These are phyloP conservation scores for Linnemannia elongata DNA, from an alignment of 192 early-diverging fungal genomes.

Conservation along the genomic window DNA sequence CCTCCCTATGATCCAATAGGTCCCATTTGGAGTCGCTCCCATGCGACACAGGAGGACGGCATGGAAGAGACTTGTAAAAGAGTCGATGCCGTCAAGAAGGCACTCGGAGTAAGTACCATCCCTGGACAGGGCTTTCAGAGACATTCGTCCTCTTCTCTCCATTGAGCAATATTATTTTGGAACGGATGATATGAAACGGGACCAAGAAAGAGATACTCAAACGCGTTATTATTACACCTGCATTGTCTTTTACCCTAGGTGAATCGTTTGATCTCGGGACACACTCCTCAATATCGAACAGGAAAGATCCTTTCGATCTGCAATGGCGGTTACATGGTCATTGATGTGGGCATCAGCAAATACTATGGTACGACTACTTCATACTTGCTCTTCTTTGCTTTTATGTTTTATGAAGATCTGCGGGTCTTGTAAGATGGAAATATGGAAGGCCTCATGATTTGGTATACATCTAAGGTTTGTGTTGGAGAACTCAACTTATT, in stretches of 20 bases:
- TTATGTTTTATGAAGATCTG: not conserved
- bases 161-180: not conserved
- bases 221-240: not conserved
- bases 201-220: not conserved
- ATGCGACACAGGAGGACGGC: slow-evolving; percentile 39
- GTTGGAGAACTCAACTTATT: not conserved
- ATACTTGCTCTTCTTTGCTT: not conserved
- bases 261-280: slow-evolving; percentile 79
- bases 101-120: slow-evolving; percentile 36
- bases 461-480: not conserved
- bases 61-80: slow-evolving; percentile 28
- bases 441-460: not conserved
- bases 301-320: slow-evolving; percentile 73
- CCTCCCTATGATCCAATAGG: slow-evolving; percentile 8
- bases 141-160: not conserved
- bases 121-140: not conserved
- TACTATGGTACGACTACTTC: slow-evolving; percentile 63
- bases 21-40: slow-evolving; percentile 43
- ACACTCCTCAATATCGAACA: slow-evolving; percentile 69
- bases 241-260: slow-evolving; percentile 50
- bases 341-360: slow-evolving; percentile 80
- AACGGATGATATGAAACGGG: not conserved
- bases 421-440: not conserved
- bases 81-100: slow-evolving; percentile 43
- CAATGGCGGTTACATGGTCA: slow-evolving; percentile 70